Evolutionary conservation across 495 filamentous ascomycete genomes (phyloP).

Genomic region (Neurospora sp.): DNA sequence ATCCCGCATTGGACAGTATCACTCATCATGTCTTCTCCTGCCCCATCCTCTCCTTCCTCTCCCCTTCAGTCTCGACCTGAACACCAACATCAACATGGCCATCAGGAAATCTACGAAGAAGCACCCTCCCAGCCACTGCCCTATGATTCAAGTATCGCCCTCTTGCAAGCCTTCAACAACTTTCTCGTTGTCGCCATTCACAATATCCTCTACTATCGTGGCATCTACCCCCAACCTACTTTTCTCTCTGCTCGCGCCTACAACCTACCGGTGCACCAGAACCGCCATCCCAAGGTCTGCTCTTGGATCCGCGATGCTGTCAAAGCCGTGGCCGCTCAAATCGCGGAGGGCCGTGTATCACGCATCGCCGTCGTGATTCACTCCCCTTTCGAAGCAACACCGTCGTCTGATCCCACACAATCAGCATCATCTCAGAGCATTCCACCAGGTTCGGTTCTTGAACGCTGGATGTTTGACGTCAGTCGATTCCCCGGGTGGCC

Average conservation of each 20-base stretch:
- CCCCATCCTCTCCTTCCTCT: not conserved
- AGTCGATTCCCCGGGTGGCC: slow-evolving; percentile 60
- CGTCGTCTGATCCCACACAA: not conserved
- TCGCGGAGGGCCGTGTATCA: slow-evolving; percentile 48
- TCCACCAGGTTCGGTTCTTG: slow-evolving; percentile 41
- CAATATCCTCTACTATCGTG: slow-evolving; percentile 82
- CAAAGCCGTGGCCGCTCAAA: slow-evolving; percentile 60
- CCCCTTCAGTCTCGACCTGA: slow-evolving; percentile 5
- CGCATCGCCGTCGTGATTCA: slow-evolving; percentile 70
- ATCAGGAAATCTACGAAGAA: not conserved
- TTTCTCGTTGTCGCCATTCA: slow-evolving; percentile 88
- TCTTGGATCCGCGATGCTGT: slow-evolving; percentile 82
- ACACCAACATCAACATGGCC: slow-evolving; percentile 37
- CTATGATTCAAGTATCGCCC: not conserved
- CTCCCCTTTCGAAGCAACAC: slow-evolving; percentile 25
- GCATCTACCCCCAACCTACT: slow-evolving; percentile 68
- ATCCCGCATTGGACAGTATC: too few species aligned
- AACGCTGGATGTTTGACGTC: slow-evolving; percentile 83
- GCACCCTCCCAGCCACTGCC: not conserved
- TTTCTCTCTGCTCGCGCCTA: slow-evolving; percentile 79
- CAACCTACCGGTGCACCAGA: slow-evolving; percentile 83
- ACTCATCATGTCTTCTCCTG: slow-evolving; percentile 14
- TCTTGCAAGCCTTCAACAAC: slow-evolving; percentile 43
- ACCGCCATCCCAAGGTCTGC: slow-evolving; percentile 82
- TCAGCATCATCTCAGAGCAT: not conserved